A percentile compares a stretch with the other conserved stretches of the same genome.
Evolutionary conservation across 2,329 filamentous ascomycete genomes (phyloP).

Genomic region (Ophiocordyceps camponoti-floridani): DNA sequence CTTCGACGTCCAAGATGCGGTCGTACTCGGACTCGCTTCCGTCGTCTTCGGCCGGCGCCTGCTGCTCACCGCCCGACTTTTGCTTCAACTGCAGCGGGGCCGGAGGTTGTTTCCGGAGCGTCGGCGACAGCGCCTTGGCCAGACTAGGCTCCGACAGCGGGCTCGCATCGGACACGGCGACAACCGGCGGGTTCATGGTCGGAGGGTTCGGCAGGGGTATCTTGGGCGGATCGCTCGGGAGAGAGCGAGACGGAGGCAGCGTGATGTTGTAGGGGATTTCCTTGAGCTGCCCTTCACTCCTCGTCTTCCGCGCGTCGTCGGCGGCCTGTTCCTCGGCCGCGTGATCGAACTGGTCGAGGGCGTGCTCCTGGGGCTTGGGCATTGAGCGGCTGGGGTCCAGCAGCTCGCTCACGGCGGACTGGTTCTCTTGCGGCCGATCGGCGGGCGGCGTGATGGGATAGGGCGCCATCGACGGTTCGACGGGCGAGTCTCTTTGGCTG

Average conservation of each 20-base stretch:
- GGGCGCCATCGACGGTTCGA: constrained; percentile 39
- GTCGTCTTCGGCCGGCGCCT: constrained; percentile 29
- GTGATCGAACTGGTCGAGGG: constrained; percentile 35
- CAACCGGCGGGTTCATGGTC: constrained; percentile 13
- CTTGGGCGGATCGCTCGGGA: constrained; percentile 32
- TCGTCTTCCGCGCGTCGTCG: constrained; percentile 25
- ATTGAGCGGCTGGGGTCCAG: constrained; percentile 39
- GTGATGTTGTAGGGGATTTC: constrained; percentile 32
- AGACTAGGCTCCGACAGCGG: constrained; percentile 25
- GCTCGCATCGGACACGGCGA: constrained; percentile 21
- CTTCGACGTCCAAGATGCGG: constrained; percentile 53
- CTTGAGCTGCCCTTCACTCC: constrained; percentile 20
- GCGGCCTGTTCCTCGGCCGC: constrained; percentile 32
- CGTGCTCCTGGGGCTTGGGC: constrained; percentile 43
- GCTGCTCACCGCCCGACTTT: constrained; percentile 6
- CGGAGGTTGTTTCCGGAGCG: constrained; percentile 62
- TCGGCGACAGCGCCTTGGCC: constrained; percentile 36
- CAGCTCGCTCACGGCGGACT: constrained; percentile 29
- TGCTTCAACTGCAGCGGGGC: constrained; percentile 56
- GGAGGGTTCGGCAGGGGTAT: constrained; percentile 34
- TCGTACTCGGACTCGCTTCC: constrained; percentile 72
- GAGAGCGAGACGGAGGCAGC: constrained; percentile 37
- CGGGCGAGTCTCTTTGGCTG: constrained; percentile 35
- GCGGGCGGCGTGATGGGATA: constrained; percentile 49
- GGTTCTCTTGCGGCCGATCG: constrained; percentile 22